Evolutionary conservation across 2,329 filamentous ascomycete genomes (phyloP).

Genomic region (Acrocalymma vagum): DNA sequence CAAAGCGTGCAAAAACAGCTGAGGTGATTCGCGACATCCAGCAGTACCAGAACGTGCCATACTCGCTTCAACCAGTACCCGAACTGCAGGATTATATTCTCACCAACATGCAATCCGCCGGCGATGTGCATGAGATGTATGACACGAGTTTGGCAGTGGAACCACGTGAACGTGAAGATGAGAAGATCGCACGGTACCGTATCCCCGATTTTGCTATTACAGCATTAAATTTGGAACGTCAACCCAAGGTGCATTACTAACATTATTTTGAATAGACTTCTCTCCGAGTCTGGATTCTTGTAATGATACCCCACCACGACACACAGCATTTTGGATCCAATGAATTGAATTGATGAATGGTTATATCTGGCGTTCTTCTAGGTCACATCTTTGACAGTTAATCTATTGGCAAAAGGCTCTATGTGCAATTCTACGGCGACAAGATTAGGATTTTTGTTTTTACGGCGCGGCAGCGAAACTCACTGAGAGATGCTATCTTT

Average conservation of each 20-base stretch:
- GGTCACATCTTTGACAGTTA: too few species aligned
- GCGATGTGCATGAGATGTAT: slow-evolving; percentile 99
- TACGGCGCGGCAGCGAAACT: too few species aligned
- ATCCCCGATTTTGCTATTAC: slow-evolving; percentile 20
- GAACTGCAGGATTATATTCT: slow-evolving; percentile 97
- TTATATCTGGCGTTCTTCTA: too few species aligned
- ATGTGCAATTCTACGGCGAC: too few species aligned
- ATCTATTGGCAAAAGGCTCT: too few species aligned
- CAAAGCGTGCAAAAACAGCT: slow-evolving; percentile 96
- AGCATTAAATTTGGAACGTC: slow-evolving; percentile 4
- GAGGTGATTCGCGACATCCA: slow-evolving; percentile 99
- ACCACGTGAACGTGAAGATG: slow-evolving; percentile 94
- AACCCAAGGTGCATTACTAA: slow-evolving; percentile 20
- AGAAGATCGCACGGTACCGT: slow-evolving; percentile 99
- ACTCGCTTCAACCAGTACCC: slow-evolving; percentile 84
- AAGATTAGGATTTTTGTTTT: too few species aligned
- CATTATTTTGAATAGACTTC: slow-evolving; percentile 49
- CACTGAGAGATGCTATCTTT: too few species aligned
- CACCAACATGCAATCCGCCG: slow-evolving; percentile 93
- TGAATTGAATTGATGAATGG: too few species aligned
- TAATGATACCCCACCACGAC: slow-evolving; percentile 54
- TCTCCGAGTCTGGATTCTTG: slow-evolving; percentile 64
- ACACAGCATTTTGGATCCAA: slow-evolving; percentile 32
- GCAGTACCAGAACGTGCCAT: slow-evolving; percentile 98
- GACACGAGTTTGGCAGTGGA: slow-evolving; percentile 94